A percentile compares a stretch with the other conserved stretches of the same genome.
Evolutionary conservation across 257 asterid species (phyloP).

Genomic region (Primulina eburnea): DNA sequence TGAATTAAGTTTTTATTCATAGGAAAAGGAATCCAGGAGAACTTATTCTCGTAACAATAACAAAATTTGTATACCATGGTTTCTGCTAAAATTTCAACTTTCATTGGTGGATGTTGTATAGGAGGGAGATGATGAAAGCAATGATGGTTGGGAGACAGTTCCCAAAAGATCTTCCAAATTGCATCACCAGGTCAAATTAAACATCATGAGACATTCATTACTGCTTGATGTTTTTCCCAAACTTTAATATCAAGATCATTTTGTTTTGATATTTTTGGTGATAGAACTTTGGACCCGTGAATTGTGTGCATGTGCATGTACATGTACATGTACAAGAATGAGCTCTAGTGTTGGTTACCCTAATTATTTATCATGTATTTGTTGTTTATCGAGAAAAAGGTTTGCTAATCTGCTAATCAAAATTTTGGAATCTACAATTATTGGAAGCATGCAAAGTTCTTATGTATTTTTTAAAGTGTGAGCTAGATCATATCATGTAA

Average conservation of each 20-base stretch:
- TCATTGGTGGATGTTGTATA: constrained; percentile 30
- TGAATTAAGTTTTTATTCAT: background rate
- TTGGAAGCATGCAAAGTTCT: background rate
- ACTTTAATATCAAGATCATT: constrained; percentile 3
- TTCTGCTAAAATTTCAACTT: background rate
- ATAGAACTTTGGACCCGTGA: constrained; percentile 1
- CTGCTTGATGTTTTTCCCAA: constrained; percentile 1
- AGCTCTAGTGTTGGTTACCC: constrained; percentile 2
- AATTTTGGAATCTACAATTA: background rate
- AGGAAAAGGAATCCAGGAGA: constrained; percentile 15
- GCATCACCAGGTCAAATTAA: constrained; percentile 50
- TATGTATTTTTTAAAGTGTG: background rate
- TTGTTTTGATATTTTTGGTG: constrained; percentile 2
- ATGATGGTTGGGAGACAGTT: constrained; percentile 84
- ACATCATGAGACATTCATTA: background rate
- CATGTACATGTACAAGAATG: constrained; percentile 8
- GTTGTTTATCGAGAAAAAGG: constrained; percentile 1
- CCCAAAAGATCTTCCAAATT: constrained; percentile 51
- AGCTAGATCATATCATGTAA: background rate
- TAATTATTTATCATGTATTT: background rate
- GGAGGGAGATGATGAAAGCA: constrained; percentile 38
- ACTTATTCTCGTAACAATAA: constrained; percentile 14
- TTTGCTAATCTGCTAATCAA: background rate
- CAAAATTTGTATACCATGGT: constrained; percentile 17
- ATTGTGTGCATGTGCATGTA: too few relatives aligned